These are phyloP conservation scores for Xylaria venustula DNA, from an alignment of 495 filamentous ascomycete species.

Conservation along the genomic window DNA sequence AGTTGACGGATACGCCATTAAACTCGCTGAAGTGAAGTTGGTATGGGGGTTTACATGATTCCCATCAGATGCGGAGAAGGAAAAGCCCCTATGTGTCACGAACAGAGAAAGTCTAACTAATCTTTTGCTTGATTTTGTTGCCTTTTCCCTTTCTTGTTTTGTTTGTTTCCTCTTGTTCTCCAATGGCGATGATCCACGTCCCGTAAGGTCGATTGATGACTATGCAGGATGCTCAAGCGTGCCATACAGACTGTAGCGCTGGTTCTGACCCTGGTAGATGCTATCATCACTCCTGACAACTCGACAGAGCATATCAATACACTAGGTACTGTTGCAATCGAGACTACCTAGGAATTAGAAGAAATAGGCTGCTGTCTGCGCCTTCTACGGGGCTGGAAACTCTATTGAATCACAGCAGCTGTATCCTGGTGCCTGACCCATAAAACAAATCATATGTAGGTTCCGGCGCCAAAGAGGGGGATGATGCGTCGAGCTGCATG, in stretches of 20 bases:
- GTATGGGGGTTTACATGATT: no score
- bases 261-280: not conserved
- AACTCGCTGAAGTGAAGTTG: no score
- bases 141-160: not conserved
- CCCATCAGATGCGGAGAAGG: no score
- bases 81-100: no score
- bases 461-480: slow-evolving; percentile 10
- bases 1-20: no score
- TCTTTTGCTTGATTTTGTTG: not conserved
- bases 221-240: slow-evolving; percentile 4
- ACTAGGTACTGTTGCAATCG: not conserved
- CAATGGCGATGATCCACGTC: not conserved
- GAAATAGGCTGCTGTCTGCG: not conserved
- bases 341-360: not conserved
- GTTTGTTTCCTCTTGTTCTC: not conserved
- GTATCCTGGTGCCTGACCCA: slow-evolving; percentile 10
- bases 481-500: not conserved
- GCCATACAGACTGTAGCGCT: not conserved
- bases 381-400: not conserved
- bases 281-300: not conserved
- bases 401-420: slow-evolving; percentile 9
- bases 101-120: not conserved
- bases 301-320: not conserved
- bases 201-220: not conserved
- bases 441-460: not conserved